Base-by-base conservation (phyloP, 805 yeast species). In the Wickerhamomyces canadensis region DNA sequence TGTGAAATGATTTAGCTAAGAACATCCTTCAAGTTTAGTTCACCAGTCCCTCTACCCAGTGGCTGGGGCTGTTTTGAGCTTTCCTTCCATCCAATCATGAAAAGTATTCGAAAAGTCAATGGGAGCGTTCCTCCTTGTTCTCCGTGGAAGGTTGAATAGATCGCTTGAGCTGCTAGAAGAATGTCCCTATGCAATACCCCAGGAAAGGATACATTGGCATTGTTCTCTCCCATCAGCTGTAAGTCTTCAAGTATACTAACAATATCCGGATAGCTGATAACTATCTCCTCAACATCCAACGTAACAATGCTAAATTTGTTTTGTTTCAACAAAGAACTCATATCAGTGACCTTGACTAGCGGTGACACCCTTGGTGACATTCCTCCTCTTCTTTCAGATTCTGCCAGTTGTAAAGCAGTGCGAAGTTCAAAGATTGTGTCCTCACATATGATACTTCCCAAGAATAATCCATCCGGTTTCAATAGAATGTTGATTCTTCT, bases 1-100 rank as follows among this genome's bases (percentile, higher is more conserved):
- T n/a, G n/a, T n/a, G n/a, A n/a, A n/a, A n/a, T n/a, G n/a, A n/a
- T n/a, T n/a, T 21, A 11, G 17, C 44, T 48, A 34, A 78, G 58
- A 10, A 76, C 76, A 41, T 84, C 89, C 55, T 81, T 80, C 52
- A 85, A 61, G 43, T 67, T 78, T 28, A 84, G 69, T 51, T 78
- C 76, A 1, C 80, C 93, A 16, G 82, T 52, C 2, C 95, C 95
- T 44, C 94, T 66, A 34, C 70, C 70, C 41, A 84, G 68, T 2
- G 95, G 91, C 53, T 79, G 65, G 3, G 89, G 87, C 54, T 84
- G 86, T 34, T 60, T 54, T 6, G 74, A 74, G 37, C 84, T 72
- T 45, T 80, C 78, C 56, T 84, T 86, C 95, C 95, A 86, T 3
- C 95, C 95, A 54, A 86, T 83, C 87, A 85, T 80, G 55, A 80